Percentiles rank a stretch among this genome's conserved stretches.
These are phyloP conservation scores for Nothophoma quercina DNA, from an alignment of 2,329 filamentous ascomycete species.

Conservation along the genomic window DNA sequence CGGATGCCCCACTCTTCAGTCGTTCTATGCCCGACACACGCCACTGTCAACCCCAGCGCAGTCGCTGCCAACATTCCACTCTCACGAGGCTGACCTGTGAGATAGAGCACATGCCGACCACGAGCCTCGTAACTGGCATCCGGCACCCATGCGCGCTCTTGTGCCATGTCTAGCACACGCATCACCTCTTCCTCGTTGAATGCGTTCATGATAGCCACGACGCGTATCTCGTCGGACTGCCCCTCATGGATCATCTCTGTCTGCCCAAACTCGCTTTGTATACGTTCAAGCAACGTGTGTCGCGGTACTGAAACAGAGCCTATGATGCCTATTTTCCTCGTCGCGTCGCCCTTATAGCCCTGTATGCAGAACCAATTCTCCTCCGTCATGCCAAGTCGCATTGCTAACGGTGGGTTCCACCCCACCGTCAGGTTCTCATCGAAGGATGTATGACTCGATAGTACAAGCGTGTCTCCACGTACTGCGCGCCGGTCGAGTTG, in stretches of 20 bases:
- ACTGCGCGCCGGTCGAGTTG: constrained; percentile 39
- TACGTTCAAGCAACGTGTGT: constrained; percentile 23
- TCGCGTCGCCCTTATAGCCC: constrained; percentile 50
- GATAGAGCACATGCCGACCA: constrained; percentile 45
- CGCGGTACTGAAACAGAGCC: constrained; percentile 26
- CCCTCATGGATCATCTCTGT: constrained; percentile 37
- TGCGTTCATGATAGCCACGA: constrained; percentile 52
- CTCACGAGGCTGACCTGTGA: constrained; percentile 49
- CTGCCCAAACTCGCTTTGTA: constrained; percentile 38
- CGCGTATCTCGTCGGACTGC: constrained; percentile 30
- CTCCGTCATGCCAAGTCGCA: constrained; percentile 40
- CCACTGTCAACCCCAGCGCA: constrained; percentile 43
- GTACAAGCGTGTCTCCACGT: constrained; percentile 37
- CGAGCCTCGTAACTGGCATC: constrained; percentile 21
- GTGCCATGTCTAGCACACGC: constrained; percentile 41
- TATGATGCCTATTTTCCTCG: constrained; percentile 49
- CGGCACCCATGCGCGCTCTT: constrained; percentile 33
- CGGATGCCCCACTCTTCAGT: constrained; percentile 53
- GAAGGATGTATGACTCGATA: constrained; percentile 49
- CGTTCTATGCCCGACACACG: constrained; percentile 49
- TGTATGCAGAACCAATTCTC: constrained; percentile 42
- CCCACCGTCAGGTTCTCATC: constrained; percentile 51
- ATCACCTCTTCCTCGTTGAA: constrained; percentile 49
- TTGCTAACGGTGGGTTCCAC: constrained; percentile 47
- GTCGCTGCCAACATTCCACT: constrained; percentile 43